These are phyloP conservation scores for Pisolithus sp. DNA, from an alignment of 768 basidiomycete species.

Conservation along the genomic window DNA sequence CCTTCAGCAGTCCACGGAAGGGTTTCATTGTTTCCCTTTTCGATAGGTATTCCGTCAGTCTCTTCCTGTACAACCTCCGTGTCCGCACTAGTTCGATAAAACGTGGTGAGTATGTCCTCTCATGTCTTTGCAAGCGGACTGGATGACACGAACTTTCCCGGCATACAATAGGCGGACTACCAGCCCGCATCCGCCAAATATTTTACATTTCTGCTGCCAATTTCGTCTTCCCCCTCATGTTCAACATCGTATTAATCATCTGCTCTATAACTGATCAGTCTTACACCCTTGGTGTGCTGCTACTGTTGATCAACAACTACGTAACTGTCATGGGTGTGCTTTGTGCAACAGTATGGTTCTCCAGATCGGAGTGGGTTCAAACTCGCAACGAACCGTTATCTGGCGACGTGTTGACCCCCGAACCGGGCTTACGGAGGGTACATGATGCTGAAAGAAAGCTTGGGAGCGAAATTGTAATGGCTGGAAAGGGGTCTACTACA, in stretches of 20 bases:
- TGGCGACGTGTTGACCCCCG: neutral
- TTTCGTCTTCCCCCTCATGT: slow-evolving; percentile 33
- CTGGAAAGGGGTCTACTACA: neutral
- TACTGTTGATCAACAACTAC: slow-evolving; percentile 20
- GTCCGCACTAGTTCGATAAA: neutral
- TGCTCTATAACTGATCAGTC: slow-evolving; percentile 4
- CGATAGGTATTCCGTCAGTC: slow-evolving; percentile 18
- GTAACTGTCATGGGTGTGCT: slow-evolving; percentile 30
- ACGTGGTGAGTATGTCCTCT: neutral
- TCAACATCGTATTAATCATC: slow-evolving; percentile 28
- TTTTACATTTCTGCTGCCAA: slow-evolving; percentile 32
- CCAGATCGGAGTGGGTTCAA: slow-evolving; percentile 1
- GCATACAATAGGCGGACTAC: slow-evolving; percentile 10
- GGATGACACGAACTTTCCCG: neutral
- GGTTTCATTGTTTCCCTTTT: neutral
- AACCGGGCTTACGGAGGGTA: neutral
- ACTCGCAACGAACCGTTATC: neutral
- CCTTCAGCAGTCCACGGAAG: too few relatives aligned
- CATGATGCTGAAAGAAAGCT: neutral
- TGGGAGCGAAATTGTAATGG: neutral
- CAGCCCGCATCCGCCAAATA: slow-evolving; percentile 23
- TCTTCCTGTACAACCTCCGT: slow-evolving; percentile 24
- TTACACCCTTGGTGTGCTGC: neutral
- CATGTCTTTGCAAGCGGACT: neutral
- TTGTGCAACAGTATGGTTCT: slow-evolving; percentile 31